phyloP scores from a whole-genome alignment of 2,329 filamentous ascomycete genomes.

The Fusarium mangiferae region DNA sequence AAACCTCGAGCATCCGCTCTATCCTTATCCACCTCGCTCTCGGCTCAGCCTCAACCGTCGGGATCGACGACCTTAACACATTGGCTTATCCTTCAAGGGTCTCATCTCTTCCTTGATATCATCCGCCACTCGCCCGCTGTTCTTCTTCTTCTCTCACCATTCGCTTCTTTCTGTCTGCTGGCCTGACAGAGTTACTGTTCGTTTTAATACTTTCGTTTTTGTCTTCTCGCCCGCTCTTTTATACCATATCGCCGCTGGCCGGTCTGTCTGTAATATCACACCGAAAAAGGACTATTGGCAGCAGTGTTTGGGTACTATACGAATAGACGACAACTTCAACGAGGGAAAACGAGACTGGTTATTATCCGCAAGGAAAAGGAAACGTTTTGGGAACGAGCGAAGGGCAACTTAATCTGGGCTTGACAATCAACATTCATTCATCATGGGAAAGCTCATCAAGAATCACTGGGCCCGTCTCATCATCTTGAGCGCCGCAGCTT shows the following conservation, averaged over 20 bases:
- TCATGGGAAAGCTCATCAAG: conserved; percentile 98
- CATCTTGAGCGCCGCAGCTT: conserved; percentile 82
- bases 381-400: neutral
- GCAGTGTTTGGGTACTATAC: conserved; percentile 22
- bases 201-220: conserved; percentile 16
- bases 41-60: conserved; percentile 26
- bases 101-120: conserved; percentile 20
- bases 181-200: conserved; percentile 28
- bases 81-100: conserved; percentile 23
- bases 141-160: conserved; percentile 11
- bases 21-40: conserved; percentile 18
- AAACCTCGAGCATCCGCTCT: conserved; percentile 13
- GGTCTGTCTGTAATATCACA: conserved; percentile 35
- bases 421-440: conserved; percentile 35
- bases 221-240: conserved; percentile 14
- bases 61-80: conserved; percentile 22
- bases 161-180: conserved; percentile 35
- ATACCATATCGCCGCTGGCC: conserved; percentile 26
- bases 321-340: conserved; percentile 10
- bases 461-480: conserved; percentile 99
- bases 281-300: conserved; percentile 13
- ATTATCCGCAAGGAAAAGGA: conserved; percentile 9
- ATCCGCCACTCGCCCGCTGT: conserved; percentile 14
- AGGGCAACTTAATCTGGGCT: conserved; percentile 25
- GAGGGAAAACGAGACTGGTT: conserved; percentile 11